Evolutionary conservation across 768 basidiomycete species (phyloP).

Genomic region (Mycena latifolia): DNA sequence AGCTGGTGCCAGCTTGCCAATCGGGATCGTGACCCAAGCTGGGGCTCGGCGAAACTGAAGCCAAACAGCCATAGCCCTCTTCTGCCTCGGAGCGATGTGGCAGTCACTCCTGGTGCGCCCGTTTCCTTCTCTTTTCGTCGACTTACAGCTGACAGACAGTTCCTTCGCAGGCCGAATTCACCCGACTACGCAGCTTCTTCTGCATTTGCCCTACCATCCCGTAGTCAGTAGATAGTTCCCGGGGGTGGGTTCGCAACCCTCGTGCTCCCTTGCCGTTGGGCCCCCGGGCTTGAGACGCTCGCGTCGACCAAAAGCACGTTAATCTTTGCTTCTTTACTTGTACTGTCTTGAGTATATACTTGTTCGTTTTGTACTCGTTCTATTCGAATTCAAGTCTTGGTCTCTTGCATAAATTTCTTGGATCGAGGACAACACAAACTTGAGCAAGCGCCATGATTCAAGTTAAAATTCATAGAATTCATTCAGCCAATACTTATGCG

Average conservation of each 20-base stretch:
- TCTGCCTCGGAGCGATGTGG: slow-evolving; percentile 5
- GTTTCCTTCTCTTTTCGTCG: background rate
- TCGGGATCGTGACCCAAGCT: background rate
- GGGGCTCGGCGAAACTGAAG: background rate
- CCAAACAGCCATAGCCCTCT: slow-evolving; percentile 14
- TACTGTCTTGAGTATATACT: slow-evolving; percentile 1
- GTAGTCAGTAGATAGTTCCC: too few relatives aligned
- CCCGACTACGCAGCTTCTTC: background rate
- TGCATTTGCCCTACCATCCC: too few relatives aligned
- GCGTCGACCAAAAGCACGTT: slow-evolving; percentile 18
- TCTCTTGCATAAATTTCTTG: background rate
- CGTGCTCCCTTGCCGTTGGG: slow-evolving; percentile 19
- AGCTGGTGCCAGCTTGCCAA: background rate
- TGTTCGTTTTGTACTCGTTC: background rate
- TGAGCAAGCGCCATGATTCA: too few relatives aligned
- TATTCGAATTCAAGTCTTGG: too few relatives aligned
- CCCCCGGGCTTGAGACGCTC: slow-evolving; percentile 14
- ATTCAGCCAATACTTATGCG: too few relatives aligned
- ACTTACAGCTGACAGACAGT: background rate
- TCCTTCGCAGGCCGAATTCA: slow-evolving; percentile 6
- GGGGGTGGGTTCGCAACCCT: slow-evolving; percentile 21
- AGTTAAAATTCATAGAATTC: too few relatives aligned
- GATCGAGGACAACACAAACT: too few relatives aligned
- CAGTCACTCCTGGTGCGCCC: slow-evolving; percentile 5
- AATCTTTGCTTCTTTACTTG: slow-evolving; percentile 22